Base-by-base conservation (phyloP, 352 stramenopile genomes). In the Phytophthora sojae region DNA sequence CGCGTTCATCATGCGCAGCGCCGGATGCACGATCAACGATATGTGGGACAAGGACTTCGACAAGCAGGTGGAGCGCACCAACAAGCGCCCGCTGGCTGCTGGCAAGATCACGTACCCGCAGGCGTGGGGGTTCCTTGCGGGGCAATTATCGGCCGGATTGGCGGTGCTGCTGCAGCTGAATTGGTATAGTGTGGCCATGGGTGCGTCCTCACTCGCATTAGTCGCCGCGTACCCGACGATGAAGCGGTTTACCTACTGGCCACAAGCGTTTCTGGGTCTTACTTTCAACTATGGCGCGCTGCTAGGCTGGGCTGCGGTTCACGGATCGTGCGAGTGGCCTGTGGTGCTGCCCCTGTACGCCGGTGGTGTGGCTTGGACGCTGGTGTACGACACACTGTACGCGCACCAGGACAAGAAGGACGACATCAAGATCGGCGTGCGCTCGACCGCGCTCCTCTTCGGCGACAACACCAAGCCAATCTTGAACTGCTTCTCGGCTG, bases 311-410 rank as follows among this genome's bases (percentile, higher is more conserved):
- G 86, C 91, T 2, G 94, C 94, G 2, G 91, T 97, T 29, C 88
- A 97, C 17, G 91, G 92, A 21, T 76, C 73, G 5, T 94, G 81
- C n/a, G 86, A 82, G 29, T 96, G 87, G 91, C 65, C 77, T 2
- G 83, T 99, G n/a, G 88, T 98, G 42, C 74, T 94, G 56, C 98
- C 98, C 17, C 81, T 99, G 4, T 99, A 99, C 82, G 77, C 82
- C 0, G 93, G 89, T 21, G 96, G 97, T 30, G 83, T 99, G 8
- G 88, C 88, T n/a, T 99, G 98, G 98, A 99, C 98, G 19, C 72
- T 99, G 29, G 93, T 99, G n/a, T 99, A 99, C 78, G 98, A 99
- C 82, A 99, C 98, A 14, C 79, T 99, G 23, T 99, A 99, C 83
- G 98, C 97, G 12, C 97, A 99, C 81, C 98, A 99, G 62, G 88